These are phyloP conservation scores for Hypomyces rosellus DNA, from an alignment of 2,329 filamentous ascomycete genomes.

Conservation along the genomic window DNA sequence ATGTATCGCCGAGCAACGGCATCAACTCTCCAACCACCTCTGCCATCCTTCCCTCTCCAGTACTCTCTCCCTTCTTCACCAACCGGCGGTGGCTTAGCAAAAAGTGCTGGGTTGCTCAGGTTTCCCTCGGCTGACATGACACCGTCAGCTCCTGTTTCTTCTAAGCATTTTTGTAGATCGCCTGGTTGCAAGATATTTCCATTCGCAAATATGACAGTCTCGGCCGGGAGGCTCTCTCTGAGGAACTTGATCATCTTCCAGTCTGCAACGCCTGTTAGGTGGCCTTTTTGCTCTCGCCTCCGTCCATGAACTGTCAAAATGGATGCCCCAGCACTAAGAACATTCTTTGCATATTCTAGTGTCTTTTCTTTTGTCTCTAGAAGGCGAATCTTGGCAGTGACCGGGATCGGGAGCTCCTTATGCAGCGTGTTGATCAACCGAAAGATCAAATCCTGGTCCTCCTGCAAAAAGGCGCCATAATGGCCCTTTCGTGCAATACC, in stretches of 20 bases:
- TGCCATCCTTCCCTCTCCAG: constrained; percentile 74
- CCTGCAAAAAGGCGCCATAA: constrained; percentile 92
- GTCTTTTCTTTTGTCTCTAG: constrained; percentile 82
- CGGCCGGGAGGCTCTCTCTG: constrained; percentile 71
- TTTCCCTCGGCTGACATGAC: constrained; percentile 97
- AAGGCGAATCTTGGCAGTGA: constrained; percentile 92
- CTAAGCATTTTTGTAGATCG: constrained; percentile 72
- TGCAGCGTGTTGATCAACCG: constrained; percentile 80
- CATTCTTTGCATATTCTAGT: constrained; percentile 80
- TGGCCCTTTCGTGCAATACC: constrained; percentile 86
- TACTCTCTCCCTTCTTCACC: constrained; percentile 71
- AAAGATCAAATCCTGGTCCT: constrained; percentile 79
- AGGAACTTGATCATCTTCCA: constrained; percentile 82
- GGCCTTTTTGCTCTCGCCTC: constrained; percentile 86
- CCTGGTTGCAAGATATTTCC: constrained; percentile 81
- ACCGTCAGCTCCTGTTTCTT: constrained; percentile 79
- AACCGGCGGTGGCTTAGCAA: constrained; percentile 58
- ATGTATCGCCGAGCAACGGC: constrained; percentile 82
- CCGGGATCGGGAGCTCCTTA: constrained; percentile 68
- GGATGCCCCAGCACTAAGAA: constrained; percentile 81
- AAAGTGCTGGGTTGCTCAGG: constrained; percentile 84
- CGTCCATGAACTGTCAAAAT: constrained; percentile 91
- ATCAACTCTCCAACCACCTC: constrained; percentile 82
- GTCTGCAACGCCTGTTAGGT: constrained; percentile 87
- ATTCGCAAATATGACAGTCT: constrained; percentile 94